A percentile compares a stretch with the other conserved stretches of the same genome.
phyloP scores from a whole-genome alignment of 2,329 filamentous ascomycete genomes.

The Alternaria novae-zelandiae region DNA sequence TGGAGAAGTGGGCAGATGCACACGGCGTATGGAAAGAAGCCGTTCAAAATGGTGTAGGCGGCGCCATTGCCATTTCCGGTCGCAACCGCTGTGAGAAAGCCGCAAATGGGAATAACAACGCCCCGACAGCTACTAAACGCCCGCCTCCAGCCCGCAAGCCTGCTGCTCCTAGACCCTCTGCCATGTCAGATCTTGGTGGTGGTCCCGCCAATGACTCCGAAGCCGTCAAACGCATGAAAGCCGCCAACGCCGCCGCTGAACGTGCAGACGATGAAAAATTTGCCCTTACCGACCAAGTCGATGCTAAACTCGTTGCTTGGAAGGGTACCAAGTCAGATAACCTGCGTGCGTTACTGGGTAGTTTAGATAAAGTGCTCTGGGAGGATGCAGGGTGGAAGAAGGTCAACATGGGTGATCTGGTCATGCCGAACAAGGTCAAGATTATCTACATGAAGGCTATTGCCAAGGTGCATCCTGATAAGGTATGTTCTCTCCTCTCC shows the following conservation, averaged over 20 bases:
- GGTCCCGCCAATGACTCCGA: constrained; percentile 63
- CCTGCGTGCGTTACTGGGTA: constrained; percentile 82
- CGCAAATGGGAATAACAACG: constrained; percentile 51
- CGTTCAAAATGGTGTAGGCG: constrained; percentile 86
- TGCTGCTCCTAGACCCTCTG: constrained; percentile 47
- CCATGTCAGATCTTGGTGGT: constrained; percentile 51
- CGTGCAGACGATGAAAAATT: constrained; percentile 92
- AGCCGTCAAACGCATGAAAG: constrained; percentile 81
- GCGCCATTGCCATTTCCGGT: constrained; percentile 80
- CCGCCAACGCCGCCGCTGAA: constrained; percentile 84
- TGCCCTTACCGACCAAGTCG: constrained; percentile 82
- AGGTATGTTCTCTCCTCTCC: constrained; percentile 64
- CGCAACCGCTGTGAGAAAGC: constrained; percentile 90
- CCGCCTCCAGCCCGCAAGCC: constrained; percentile 34
- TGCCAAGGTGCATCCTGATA: constrained; percentile 97
- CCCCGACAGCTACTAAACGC: constrained; percentile 27
- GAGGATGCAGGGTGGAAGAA: constrained; percentile 94
- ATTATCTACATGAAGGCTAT: constrained; percentile 99
- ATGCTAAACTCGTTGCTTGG: constrained; percentile 80
- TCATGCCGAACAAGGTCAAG: constrained; percentile 95
- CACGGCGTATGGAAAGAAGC: constrained; percentile 79
- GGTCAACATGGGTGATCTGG: constrained; percentile 89
- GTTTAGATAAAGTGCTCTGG: constrained; percentile 90
- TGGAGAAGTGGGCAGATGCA: constrained; percentile 93
- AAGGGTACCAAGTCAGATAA: constrained; percentile 93